phyloP scores from a whole-genome alignment of 176 grass and related monocot genomes.

The Panicum miliaceum region DNA sequence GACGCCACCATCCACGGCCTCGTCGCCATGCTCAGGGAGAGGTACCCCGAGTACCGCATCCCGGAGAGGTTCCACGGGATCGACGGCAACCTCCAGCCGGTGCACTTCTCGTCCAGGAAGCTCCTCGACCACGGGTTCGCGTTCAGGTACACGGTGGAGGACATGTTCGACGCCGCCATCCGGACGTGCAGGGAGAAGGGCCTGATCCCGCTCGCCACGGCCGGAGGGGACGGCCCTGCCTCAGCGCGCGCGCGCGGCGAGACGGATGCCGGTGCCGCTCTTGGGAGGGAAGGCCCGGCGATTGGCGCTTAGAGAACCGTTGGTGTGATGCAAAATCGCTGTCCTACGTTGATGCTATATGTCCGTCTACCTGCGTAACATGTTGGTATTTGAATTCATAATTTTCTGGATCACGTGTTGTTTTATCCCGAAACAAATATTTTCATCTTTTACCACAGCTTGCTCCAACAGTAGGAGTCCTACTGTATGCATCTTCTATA shows the following conservation, averaged over 20 bases:
- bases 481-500: neutral
- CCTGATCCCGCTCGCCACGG: constrained; percentile 46
- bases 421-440: neutral
- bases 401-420: neutral
- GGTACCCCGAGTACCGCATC: constrained; percentile 67
- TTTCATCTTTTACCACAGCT: neutral
- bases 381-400: neutral
- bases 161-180: constrained; percentile 82
- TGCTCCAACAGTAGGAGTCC: no score
- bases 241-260: neutral
- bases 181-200: constrained; percentile 72
- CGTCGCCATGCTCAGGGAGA: constrained; percentile 61
- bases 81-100: constrained; percentile 36
- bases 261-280: constrained; percentile 3
- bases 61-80: constrained; percentile 58
- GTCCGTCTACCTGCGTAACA: no score
- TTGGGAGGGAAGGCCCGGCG: neutral
- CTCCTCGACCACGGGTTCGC: constrained; percentile 65
- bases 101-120: constrained; percentile 83
- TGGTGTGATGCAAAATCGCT: no score
- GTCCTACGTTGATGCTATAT: no score
- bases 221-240: neutral
- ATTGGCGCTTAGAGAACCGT: constrained; percentile 29
- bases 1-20: constrained; percentile 81
- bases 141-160: constrained; percentile 73